A percentile compares a stretch with the other conserved stretches of the same genome.
These are phyloP conservation scores for Sugiyamaella mastotermitis DNA, from an alignment of 805 yeast species.

Conservation along the genomic window DNA sequence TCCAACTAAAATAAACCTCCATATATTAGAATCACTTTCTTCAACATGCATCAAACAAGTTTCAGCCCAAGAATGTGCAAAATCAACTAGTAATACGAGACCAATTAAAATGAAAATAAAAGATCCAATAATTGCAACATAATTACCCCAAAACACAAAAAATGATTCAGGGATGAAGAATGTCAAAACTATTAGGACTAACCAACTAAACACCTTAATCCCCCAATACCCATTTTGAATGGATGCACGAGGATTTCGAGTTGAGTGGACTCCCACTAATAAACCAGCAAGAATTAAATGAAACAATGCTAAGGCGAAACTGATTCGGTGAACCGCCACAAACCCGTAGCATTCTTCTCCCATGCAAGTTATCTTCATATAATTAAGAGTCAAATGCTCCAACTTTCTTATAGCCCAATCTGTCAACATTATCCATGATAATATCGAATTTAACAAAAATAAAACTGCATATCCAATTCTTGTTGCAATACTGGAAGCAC, in stretches of 20 bases:
- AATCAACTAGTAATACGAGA: constrained; percentile 82
- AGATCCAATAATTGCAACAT: constrained; percentile 78
- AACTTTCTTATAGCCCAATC: constrained; percentile 72
- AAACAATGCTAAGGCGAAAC: constrained; percentile 76
- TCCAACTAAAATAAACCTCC: constrained; percentile 77
- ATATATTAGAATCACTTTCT: constrained; percentile 56
- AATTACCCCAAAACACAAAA: constrained; percentile 85
- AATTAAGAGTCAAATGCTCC: constrained; percentile 63
- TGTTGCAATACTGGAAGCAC: constrained; percentile 74
- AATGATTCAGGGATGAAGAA: constrained; percentile 83
- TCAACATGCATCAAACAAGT: constrained; percentile 88
- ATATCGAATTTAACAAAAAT: constrained; percentile 66
- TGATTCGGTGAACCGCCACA: constrained; percentile 88
- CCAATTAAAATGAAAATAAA: constrained; percentile 86
- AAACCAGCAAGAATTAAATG: constrained; percentile 67
- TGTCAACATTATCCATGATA: constrained; percentile 90
- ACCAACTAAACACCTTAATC: constrained; percentile 58
- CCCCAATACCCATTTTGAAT: constrained; percentile 94
- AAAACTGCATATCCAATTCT: constrained; percentile 80
- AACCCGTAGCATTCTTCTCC: constrained; percentile 87
- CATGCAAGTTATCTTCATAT: constrained; percentile 66
- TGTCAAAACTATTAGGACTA: constrained; percentile 49
- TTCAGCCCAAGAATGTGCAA: constrained; percentile 99
- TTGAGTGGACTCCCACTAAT: constrained; percentile 68
- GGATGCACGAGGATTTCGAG: constrained; percentile 68